Conservation (phyloP, 1,284 basidiomycete genomes). For the Tetrapyrgos nigripes region DNA sequence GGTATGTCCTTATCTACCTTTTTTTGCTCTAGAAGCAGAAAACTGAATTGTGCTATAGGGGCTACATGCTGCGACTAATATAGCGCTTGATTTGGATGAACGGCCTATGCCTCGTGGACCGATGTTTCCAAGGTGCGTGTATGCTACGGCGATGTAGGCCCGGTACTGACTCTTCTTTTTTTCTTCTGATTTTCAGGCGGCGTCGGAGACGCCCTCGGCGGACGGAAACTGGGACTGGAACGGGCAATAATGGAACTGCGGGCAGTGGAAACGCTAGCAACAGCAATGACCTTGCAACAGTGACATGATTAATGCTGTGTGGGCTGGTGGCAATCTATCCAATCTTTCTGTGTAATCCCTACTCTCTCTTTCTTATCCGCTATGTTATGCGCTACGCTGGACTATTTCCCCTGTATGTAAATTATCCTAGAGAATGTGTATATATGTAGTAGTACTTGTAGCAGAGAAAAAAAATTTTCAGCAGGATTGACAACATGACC, state of each 20-base stretch:
- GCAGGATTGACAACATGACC: slow-evolving; percentile 17
- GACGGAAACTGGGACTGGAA: slow-evolving; percentile 5
- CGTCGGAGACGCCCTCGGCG: slow-evolving; percentile 44
- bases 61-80: slow-evolving; percentile 93
- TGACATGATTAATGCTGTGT: not conserved
- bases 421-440: not conserved
- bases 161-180: slow-evolving; percentile 12
- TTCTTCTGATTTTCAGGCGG: slow-evolving; percentile 29
- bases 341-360: too few species aligned
- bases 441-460: not conserved
- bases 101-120: slow-evolving; percentile 89
- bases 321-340: too few species aligned
- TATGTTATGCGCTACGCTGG: not conserved
- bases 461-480: not conserved
- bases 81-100: slow-evolving; percentile 90
- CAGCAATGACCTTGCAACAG: not conserved
- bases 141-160: not conserved
- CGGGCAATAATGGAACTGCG: not conserved
- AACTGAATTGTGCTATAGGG: slow-evolving; percentile 51
- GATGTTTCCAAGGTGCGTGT: slow-evolving; percentile 73
- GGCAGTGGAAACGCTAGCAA: not conserved
- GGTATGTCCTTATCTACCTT: slow-evolving; percentile 51
- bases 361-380: not conserved
- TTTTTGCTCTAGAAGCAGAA: not conserved
- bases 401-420: not conserved